Conservation (phyloP, 768 basidiomycete genomes). For the Leccinum aurantiacum region DNA sequence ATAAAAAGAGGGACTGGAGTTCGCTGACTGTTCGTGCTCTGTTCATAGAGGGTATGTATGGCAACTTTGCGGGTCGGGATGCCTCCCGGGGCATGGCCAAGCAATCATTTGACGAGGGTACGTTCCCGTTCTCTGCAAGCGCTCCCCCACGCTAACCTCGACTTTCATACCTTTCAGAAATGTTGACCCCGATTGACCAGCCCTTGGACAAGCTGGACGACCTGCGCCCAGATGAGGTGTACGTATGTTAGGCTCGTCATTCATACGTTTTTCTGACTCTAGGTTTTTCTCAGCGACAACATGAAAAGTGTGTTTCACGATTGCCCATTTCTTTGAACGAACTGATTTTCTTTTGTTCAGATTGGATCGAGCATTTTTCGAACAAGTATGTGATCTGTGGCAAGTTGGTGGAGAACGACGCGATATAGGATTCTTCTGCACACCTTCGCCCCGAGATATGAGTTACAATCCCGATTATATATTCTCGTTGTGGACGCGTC, state of each 20-base stretch:
- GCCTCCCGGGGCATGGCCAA: constrained; percentile 97
- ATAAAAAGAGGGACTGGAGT: no score
- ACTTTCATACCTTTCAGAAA: constrained; percentile 50
- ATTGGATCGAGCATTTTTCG: constrained; percentile 93
- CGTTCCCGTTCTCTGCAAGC: constrained; percentile 22
- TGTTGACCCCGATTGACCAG: constrained; percentile 86
- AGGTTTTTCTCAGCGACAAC: constrained; percentile 64
- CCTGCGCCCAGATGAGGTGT: constrained; percentile 82
- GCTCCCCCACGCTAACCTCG: no score
- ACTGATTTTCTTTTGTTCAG: constrained; percentile 35
- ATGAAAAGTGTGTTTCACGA: constrained; percentile 65
- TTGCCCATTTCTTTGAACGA: background rate
- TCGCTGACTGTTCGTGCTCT: constrained; percentile 1
- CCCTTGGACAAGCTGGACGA: constrained; percentile 83
- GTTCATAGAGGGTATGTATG: constrained; percentile 85
- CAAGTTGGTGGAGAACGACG: constrained; percentile 80
- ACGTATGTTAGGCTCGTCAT: constrained; percentile 31
- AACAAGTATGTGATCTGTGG: constrained; percentile 93
- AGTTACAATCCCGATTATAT: background rate
- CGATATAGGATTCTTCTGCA: constrained; percentile 24
- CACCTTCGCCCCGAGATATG: background rate
- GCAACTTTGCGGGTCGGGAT: constrained; percentile 96
- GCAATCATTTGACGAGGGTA: constrained; percentile 92
- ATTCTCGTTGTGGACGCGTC: background rate
- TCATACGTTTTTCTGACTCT: background rate